phyloP scores from a whole-genome alignment of 306 rosid genomes.

The Spatholobus suberectus region DNA sequence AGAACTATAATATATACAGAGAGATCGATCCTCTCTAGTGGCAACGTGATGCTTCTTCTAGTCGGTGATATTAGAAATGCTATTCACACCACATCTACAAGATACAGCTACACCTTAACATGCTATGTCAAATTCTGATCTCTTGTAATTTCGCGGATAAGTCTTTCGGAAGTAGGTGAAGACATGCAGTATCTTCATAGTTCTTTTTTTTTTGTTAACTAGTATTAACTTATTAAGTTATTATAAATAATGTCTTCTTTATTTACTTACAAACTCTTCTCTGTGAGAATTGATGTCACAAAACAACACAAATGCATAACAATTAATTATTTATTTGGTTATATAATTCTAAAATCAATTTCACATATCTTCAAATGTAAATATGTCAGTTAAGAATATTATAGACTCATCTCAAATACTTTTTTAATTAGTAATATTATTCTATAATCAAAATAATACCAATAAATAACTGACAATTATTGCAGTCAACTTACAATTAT shows the following conservation, averaged over 20 bases:
- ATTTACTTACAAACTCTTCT: neutral
- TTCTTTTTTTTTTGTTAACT: no score
- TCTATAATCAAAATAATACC: conserved; percentile 4
- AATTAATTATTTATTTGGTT: neutral
- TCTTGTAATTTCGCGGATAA: neutral
- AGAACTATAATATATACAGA: no score
- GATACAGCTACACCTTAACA: neutral
- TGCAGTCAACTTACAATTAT: conserved; percentile 35
- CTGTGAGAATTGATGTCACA: neutral
- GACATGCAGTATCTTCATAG: no score
- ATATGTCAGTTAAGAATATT: neutral
- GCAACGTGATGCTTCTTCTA: neutral
- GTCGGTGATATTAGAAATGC: conserved; percentile 11
- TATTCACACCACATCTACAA: neutral
- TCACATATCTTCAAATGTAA: neutral
- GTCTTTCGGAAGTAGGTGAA: neutral
- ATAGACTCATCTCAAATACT: neutral
- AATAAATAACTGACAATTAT: conserved; percentile 40
- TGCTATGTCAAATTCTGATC: neutral
- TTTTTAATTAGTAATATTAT: neutral
- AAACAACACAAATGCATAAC: neutral
- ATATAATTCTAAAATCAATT: neutral
- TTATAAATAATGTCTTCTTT: neutral
- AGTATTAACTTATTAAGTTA: no score
- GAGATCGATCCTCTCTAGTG: neutral